phyloP scores from a whole-genome alignment of 176 grass and related monocot genomes.

The Carex myosuroides region DNA sequence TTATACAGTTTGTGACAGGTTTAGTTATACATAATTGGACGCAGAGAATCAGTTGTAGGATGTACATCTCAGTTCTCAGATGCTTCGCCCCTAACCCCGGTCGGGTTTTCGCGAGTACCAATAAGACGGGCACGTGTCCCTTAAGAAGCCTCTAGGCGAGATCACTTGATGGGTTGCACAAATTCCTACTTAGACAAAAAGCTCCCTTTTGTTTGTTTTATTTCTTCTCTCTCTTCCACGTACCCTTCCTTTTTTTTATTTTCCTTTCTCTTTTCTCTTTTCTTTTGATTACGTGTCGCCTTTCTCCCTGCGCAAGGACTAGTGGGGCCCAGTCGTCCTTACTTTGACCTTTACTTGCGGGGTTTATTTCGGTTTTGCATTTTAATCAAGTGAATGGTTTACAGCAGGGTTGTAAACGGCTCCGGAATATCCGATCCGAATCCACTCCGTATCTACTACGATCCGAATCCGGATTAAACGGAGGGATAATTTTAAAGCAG shows the following conservation, averaged over 20 bases:
- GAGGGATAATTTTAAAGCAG: too few relatives aligned
- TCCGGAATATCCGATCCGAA: too few relatives aligned
- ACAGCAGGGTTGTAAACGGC: too few relatives aligned
- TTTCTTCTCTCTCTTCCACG: constrained; percentile 9
- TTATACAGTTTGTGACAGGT: too few relatives aligned
- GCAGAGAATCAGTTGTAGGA: too few relatives aligned
- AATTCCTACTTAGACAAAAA: neutral
- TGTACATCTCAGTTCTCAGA: neutral
- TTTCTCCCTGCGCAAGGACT: neutral
- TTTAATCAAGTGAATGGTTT: neutral
- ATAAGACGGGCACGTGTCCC: neutral
- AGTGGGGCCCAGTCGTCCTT: neutral
- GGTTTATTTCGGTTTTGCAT: neutral
- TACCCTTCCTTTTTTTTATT: neutral
- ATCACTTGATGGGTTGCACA: neutral
- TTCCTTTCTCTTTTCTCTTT: too few relatives aligned
- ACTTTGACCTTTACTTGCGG: neutral
- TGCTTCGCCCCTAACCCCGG: neutral
- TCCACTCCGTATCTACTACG: too few relatives aligned
- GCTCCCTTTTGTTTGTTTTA: neutral
- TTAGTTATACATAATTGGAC: too few relatives aligned
- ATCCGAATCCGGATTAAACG: too few relatives aligned
- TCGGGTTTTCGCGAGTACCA: neutral
- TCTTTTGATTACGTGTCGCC: neutral
- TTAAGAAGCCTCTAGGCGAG: neutral